Percentiles rank a stretch among this genome's conserved stretches.
Conservation (phyloP, 2,329 filamentous ascomycete genomes). For the Diaporthe nobilis region DNA sequence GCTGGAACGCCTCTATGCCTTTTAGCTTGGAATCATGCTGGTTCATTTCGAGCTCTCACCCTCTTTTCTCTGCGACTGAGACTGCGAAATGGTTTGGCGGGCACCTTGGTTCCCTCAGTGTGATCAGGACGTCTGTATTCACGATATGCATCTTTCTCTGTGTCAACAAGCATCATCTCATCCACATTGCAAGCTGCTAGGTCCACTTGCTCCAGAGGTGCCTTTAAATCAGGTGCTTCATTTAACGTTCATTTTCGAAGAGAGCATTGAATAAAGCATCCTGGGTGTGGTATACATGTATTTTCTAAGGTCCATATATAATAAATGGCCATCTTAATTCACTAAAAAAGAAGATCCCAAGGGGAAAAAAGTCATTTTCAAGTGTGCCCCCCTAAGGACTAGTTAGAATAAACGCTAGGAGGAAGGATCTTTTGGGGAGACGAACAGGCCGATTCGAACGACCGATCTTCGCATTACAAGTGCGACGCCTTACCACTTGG, state of each 20-base stretch:
- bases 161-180: background rate
- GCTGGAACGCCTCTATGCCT: background rate
- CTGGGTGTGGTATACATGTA: too few species aligned
- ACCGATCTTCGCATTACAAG: slow-evolving; percentile 31
- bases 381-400: too few species aligned
- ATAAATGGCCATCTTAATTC: too few species aligned
- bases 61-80: background rate
- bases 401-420: too few species aligned
- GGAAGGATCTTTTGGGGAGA: too few species aligned
- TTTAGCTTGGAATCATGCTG: background rate
- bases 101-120: background rate
- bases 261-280: background rate
- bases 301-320: too few species aligned
- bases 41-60: background rate
- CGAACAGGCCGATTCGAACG: slow-evolving; percentile 2
- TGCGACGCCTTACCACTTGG: slow-evolving; percentile 14
- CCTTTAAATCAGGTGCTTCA: background rate
- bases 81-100: background rate
- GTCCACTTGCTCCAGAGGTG: background rate
- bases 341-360: too few species aligned
- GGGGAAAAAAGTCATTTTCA: too few species aligned
- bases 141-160: background rate
- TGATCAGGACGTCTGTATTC: background rate
- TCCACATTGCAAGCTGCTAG: background rate
- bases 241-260: too few species aligned